These are phyloP conservation scores for Talaromyces sp. DNA, from an alignment of 2,329 filamentous ascomycete species.

Conservation along the genomic window DNA sequence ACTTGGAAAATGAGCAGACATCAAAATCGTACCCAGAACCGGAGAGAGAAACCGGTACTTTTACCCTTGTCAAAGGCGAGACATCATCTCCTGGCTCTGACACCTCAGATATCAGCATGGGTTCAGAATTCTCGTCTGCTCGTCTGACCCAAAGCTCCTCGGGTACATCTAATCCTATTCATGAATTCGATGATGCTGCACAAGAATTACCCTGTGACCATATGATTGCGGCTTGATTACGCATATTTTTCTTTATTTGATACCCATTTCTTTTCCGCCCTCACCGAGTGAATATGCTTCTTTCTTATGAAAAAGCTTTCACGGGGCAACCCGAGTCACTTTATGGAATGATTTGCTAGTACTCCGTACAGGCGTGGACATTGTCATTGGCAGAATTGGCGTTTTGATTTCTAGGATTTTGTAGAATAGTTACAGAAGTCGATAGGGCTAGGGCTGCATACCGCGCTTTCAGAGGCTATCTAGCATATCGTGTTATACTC, in stretches of 20 bases:
- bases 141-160: background rate
- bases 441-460: background rate
- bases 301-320: background rate
- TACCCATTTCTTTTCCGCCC: slow-evolving; percentile 6
- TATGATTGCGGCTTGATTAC: slow-evolving; percentile 1
- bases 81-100: slow-evolving; percentile 5
- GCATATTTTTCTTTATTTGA: background rate
- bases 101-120: background rate
- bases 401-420: slow-evolving; percentile 1
- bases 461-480: too few relatives aligned
- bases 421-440: background rate
- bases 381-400: background rate
- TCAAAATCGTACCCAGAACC: background rate
- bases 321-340: too few relatives aligned
- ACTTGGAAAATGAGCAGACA: background rate
- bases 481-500: too few relatives aligned
- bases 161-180: background rate
- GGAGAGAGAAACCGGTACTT: background rate
- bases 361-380: background rate
- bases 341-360: background rate
- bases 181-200: background rate
- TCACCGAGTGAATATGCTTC: background rate
- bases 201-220: background rate
- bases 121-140: background rate
- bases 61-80: background rate